A percentile compares a stretch with the other conserved stretches of the same genome.
These are phyloP conservation scores for Furcasterigmium furcatum DNA, from an alignment of 2,329 filamentous ascomycete species.

Conservation along the genomic window DNA sequence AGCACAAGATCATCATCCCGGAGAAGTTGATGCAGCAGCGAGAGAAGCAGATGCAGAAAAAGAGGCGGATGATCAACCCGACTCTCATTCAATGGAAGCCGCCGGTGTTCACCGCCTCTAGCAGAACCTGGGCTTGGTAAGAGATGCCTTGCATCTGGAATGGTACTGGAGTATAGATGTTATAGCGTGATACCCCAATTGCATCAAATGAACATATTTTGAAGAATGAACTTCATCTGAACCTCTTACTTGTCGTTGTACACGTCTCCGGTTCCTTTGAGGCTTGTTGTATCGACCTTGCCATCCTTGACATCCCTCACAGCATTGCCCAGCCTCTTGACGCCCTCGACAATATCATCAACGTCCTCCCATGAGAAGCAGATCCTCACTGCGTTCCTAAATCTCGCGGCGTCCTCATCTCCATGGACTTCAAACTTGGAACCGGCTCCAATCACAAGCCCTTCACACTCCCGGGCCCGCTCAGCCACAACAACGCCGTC, in stretches of 20 bases:
- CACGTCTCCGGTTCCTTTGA: background rate
- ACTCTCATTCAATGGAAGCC: slow-evolving; percentile 89
- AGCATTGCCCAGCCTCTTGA: slow-evolving; percentile 57
- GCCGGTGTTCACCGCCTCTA: slow-evolving; percentile 86
- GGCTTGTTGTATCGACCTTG: background rate
- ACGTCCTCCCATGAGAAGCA: slow-evolving; percentile 74
- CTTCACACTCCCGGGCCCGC: slow-evolving; percentile 58
- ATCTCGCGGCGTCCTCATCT: slow-evolving; percentile 49
- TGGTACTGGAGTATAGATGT: background rate
- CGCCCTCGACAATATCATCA: slow-evolving; percentile 61
- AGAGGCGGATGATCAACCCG: slow-evolving; percentile 73
- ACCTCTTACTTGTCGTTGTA: background rate
- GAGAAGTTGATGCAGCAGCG: slow-evolving; percentile 76
- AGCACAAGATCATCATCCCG: slow-evolving; percentile 92
- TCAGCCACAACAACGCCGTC: slow-evolving; percentile 54
- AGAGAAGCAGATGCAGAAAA: slow-evolving; percentile 78
- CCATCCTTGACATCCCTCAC: slow-evolving; percentile 26
- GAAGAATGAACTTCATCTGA: background rate
- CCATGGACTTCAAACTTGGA: slow-evolving; percentile 65
- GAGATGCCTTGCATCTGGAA: background rate
- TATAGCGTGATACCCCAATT: slow-evolving; percentile 4
- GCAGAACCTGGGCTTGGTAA: slow-evolving; percentile 93
- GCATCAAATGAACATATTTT: background rate
- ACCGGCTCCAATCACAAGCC: slow-evolving; percentile 66
- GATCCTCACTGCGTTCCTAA: slow-evolving; percentile 59